phyloP scores from a whole-genome alignment of 75 land plant species.

The Azolla pinnata region DNA sequence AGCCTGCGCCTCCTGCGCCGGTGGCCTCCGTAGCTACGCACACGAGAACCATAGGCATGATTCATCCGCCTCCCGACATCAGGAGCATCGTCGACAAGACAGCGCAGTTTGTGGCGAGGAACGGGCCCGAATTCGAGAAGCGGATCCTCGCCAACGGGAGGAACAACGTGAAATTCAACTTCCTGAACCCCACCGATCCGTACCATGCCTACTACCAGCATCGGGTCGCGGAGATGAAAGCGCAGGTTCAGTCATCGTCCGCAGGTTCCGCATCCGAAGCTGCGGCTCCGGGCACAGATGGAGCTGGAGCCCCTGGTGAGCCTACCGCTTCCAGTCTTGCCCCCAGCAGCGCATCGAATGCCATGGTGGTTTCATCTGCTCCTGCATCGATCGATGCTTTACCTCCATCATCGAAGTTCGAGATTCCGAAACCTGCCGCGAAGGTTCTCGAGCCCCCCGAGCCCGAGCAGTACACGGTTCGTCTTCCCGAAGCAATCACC shows the following conservation, averaged over 20 bases:
- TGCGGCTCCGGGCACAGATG: slow-evolving; percentile 1
- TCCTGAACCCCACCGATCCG: slow-evolving; percentile 66
- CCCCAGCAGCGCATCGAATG: too few relatives aligned
- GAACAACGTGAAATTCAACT: slow-evolving; percentile 83
- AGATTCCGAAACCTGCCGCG: slow-evolving; percentile 21
- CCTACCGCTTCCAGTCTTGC: too few relatives aligned
- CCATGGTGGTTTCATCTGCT: slow-evolving; percentile 12
- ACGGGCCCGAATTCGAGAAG: slow-evolving; percentile 92
- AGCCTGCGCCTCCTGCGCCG: slow-evolving; percentile 17
- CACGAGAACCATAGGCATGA: slow-evolving; percentile 81
- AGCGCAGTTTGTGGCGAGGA: slow-evolving; percentile 82
- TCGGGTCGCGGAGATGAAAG: slow-evolving; percentile 53
- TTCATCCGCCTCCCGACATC: slow-evolving; percentile 96
- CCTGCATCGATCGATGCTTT: slow-evolving; percentile 17
- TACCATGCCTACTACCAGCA: slow-evolving; percentile 97
- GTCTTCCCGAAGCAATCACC: slow-evolving; percentile 78
- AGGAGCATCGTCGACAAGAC: slow-evolving; percentile 91
- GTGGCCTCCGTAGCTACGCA: slow-evolving; percentile 68
- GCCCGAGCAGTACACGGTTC: slow-evolving; percentile 76
- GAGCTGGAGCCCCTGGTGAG: slow-evolving; percentile 13
- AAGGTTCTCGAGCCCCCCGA: slow-evolving; percentile 85
- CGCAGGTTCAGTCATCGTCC: slow-evolving; percentile 38
- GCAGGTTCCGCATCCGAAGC: slow-evolving; percentile 15
- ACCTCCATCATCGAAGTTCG: background rate
- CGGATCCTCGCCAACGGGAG: slow-evolving; percentile 77